Conservation (phyloP, 2,329 filamentous ascomycete genomes). For the Diaporthe vexans region DNA sequence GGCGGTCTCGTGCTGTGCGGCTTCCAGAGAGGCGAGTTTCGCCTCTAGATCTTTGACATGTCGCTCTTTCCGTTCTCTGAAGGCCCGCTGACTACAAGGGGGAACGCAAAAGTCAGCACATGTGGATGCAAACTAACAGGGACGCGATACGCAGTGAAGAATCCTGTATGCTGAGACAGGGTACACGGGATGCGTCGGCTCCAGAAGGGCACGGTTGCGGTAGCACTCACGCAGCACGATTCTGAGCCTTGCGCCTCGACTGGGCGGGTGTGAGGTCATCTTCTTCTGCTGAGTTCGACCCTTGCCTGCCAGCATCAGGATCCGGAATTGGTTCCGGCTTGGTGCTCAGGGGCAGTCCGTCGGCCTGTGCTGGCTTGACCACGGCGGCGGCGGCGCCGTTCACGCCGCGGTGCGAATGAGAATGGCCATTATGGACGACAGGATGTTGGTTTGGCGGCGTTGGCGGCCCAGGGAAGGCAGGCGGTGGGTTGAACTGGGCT, state of each 20-base stretch:
- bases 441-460: constrained; percentile 63
- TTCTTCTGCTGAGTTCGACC: constrained; percentile 69
- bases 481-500: constrained; percentile 57
- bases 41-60: constrained; percentile 91
- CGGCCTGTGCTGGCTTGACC: constrained; percentile 46
- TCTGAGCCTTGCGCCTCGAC: constrained; percentile 72
- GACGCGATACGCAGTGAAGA: background rate
- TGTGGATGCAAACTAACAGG: background rate
- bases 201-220: background rate
- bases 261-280: constrained; percentile 70
- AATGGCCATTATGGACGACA: constrained; percentile 45
- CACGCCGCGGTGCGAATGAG: constrained; percentile 45
- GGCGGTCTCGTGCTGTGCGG: constrained; percentile 77
- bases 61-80: constrained; percentile 94
- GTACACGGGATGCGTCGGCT: constrained; percentile 4
- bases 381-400: constrained; percentile 43
- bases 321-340: constrained; percentile 56
- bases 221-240: constrained; percentile 70
- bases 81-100: constrained; percentile 84
- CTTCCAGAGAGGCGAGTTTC: constrained; percentile 84
- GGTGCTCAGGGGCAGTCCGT: constrained; percentile 50
- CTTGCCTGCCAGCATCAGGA: constrained; percentile 51
- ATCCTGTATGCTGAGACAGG: background rate
- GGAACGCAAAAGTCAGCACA: constrained; percentile 25
- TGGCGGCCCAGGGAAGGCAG: constrained; percentile 62